Percentiles rank a stretch among this genome's conserved stretches.
Conservation (phyloP, 1,284 basidiomycete genomes). For the Sanghuangporus sanghuang region DNA sequence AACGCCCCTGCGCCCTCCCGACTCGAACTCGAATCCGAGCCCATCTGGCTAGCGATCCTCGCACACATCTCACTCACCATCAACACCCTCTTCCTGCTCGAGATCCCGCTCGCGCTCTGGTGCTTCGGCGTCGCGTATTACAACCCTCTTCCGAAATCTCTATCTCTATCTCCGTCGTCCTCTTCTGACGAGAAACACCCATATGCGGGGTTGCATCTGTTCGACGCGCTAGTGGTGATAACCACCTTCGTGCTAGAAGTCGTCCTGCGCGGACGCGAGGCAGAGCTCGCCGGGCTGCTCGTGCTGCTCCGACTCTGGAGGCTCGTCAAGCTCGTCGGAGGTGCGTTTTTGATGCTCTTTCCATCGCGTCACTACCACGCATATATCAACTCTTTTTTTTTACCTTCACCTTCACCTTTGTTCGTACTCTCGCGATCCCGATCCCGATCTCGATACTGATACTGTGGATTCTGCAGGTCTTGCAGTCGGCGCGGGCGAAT, state of each 20-base stretch:
- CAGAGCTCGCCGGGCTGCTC: slow-evolving; percentile 64
- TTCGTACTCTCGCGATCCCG: not conserved
- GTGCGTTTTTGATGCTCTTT: slow-evolving; percentile 33
- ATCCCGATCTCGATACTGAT: no score
- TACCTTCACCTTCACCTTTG: not conserved
- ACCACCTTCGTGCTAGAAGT: slow-evolving; percentile 70
- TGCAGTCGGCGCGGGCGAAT: slow-evolving; percentile 67
- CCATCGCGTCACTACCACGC: not conserved
- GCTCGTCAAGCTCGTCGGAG: slow-evolving; percentile 72
- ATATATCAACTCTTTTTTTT: not conserved
- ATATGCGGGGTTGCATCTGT: slow-evolving; percentile 59
- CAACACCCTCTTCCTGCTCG: slow-evolving; percentile 65
- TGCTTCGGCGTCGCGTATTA: slow-evolving; percentile 55
- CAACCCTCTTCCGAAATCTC: slow-evolving; percentile 39
- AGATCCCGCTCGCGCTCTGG: slow-evolving; percentile 68
- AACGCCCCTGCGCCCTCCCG: not conserved
- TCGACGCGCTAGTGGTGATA: slow-evolving; percentile 67
- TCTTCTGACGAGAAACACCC: slow-evolving; percentile 30
- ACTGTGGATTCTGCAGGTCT: slow-evolving; percentile 46
- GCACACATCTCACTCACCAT: slow-evolving; percentile 60
- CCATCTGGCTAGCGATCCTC: slow-evolving; percentile 58
- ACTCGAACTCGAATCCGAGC: slow-evolving; percentile 22
- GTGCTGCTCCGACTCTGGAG: slow-evolving; percentile 74
- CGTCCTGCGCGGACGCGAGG: slow-evolving; percentile 56
- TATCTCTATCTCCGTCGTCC: not conserved